Base-by-base conservation (phyloP, 805 yeast species). In the Ogataea trehalophila region DNA sequence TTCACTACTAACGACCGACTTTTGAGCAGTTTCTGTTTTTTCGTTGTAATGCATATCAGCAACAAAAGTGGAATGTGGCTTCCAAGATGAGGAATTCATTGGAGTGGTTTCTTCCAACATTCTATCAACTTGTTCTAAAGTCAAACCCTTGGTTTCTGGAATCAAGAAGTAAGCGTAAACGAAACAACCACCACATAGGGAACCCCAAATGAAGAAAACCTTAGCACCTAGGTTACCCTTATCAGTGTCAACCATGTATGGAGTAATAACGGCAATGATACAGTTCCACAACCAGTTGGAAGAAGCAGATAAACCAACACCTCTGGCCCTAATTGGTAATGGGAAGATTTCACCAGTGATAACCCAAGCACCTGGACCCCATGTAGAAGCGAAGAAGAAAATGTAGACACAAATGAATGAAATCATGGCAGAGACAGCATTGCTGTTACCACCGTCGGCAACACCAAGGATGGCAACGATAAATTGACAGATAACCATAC, bases 351-450 rank as follows among this genome's bases (percentile, higher is more conserved):
- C 85, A 57, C 81, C 80, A 57, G 70, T 65, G 47, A 78, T 65
- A 42, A 79, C 87, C 91, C 92, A 87, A 37, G 79, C 81, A 51
- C 78, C 80, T 37, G 94, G 90, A 63, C 92, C 92, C 92, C 94
- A 87, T 22, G 92, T 78, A 5, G 79, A 5, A 70, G 61, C 67
- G 73, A 68, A 14, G 64, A 61, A 3, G 73, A 76, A 38, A 77
- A 65, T 52, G 66, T 61, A 17, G 68, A 60, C 15, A 23, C 46
- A 15, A 56, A 42, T 7, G 59, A 56, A 2, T 29, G 31, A 39
- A 18, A 23, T 17, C 43, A 67, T 62, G 17, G 68, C 70, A 39
- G 50, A 53, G 46, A 61, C 67, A 26, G 70, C 63, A 17, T 52
- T 49, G 2, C 44, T 47, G 52, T 61, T 59, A 16, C 54, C 45